Percentiles rank a stretch among this genome's conserved stretches.
Evolutionary conservation across 2,329 filamentous ascomycete species (phyloP).

Genomic region (Boeremia exigua): DNA sequence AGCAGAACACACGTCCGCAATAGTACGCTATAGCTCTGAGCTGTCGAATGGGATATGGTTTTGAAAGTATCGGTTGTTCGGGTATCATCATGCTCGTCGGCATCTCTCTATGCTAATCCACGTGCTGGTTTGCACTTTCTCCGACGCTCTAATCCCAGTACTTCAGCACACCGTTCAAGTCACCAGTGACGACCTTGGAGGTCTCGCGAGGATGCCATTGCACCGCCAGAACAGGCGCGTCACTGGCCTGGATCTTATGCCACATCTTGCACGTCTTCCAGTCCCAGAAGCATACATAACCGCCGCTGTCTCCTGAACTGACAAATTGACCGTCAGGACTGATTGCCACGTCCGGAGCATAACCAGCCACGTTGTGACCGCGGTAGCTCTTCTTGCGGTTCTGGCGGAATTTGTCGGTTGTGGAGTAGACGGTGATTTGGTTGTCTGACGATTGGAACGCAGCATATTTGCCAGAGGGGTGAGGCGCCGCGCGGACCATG

Average conservation of each 20-base stretch:
- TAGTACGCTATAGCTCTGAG: neutral
- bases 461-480: slow-evolving; percentile 92
- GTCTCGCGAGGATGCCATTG: slow-evolving; percentile 99
- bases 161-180: slow-evolving; percentile 84
- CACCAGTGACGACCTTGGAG: slow-evolving; percentile 89
- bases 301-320: slow-evolving; percentile 82
- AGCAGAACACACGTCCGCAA: too few species aligned
- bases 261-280: slow-evolving; percentile 99
- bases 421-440: slow-evolving; percentile 93
- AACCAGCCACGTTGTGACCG: slow-evolving; percentile 94
- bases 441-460: slow-evolving; percentile 95
- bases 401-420: slow-evolving; percentile 93
- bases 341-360: slow-evolving; percentile 87
- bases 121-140: neutral
- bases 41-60: neutral
- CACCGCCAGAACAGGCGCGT: slow-evolving; percentile 81
- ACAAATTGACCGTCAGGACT: slow-evolving; percentile 93
- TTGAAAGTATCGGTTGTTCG: neutral
- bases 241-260: slow-evolving; percentile 89
- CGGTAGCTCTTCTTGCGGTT: slow-evolving; percentile 97
- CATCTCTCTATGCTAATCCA: neutral
- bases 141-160: slow-evolving; percentile 77
- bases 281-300: slow-evolving; percentile 96
- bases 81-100: slow-evolving; percentile 1
- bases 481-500: slow-evolving; percentile 82